Base-by-base conservation (phyloP, 2,329 filamentous ascomycete species). In the Tricladium varicosporioides region DNA sequence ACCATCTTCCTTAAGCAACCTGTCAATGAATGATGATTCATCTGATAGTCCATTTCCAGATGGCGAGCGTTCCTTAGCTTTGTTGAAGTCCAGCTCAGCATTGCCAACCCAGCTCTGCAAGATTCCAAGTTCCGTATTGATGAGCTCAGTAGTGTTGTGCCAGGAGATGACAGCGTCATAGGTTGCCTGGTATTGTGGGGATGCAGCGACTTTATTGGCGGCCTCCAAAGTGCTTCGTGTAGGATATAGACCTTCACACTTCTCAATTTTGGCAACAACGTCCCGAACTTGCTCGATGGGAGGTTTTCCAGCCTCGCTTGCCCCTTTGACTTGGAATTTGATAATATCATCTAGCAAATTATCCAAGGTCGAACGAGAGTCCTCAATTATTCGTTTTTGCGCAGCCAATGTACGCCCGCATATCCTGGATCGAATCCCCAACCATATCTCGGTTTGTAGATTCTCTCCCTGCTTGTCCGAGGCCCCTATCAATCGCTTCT, bases 71-170 rank as follows among this genome's bases (percentile, higher is more conserved):
- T 85, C 80, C 62, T 88, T 87, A 18, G 86, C 82, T 69, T 89
- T 88, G 51, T 85, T 85, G 70, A 97, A 99, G 73, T 97, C 92
- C 42, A 99, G 82, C 69, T 96, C 92, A 40, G 92, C 86, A 69
- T 99, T 99, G 54, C 94, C 94, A 22, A 99, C 94, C 94, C 94
- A 99, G 61, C 88, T 92, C 72, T 94, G 92, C 61, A 99, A 74
- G 62, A 97, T 92, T 13, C 86, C 86, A 58, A 99, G 82, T 72
- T 99, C 91, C 2, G 91, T 96, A 72, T 95, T 96, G 79, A 99
- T 97, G 69, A 96, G 85, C 70, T 93, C 87, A 32, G 92, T 97
- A 51, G 92, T 97, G 73, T 97, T 99, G 78, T 96, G 88, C 94
- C 94, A 99, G 2, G 93, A 87, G 60, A 96, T 85, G 63, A 99